These are phyloP conservation scores for Cicer cuneatum DNA, from an alignment of 306 rosid species.

Conservation along the genomic window DNA sequence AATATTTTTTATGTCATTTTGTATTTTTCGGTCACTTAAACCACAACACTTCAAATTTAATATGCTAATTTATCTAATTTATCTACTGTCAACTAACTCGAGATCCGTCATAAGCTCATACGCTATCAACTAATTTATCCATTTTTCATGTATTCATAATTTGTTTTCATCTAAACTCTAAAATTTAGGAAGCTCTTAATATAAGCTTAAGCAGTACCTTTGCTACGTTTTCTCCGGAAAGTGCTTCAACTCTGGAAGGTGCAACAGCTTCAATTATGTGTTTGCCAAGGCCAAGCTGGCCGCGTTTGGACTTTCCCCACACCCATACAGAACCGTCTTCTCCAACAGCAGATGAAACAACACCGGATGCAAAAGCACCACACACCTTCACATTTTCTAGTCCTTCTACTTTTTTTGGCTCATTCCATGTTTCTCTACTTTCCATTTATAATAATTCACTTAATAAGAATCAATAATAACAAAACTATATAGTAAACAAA, in stretches of 20 bases:
- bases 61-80: too few relatives aligned
- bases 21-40: too few relatives aligned
- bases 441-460: background rate
- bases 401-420: conserved; percentile 65
- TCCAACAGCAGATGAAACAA: conserved; percentile 78
- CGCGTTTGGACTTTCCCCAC: conserved; percentile 91
- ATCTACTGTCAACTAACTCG: too few relatives aligned
- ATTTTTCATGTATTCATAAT: too few relatives aligned
- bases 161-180: too few relatives aligned
- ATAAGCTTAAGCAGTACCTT: conserved; percentile 61
- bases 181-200: background rate
- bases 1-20: too few relatives aligned
- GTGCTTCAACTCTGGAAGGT: conserved; percentile 72
- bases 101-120: too few relatives aligned
- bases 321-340: conserved; percentile 88
- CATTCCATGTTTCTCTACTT: conserved; percentile 77
- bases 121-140: too few relatives aligned
- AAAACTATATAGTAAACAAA: background rate
- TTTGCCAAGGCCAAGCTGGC: conserved; percentile 90
- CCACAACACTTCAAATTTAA: too few relatives aligned
- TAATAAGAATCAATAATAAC: background rate
- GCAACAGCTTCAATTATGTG: conserved; percentile 56
- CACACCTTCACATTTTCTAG: conserved; percentile 63
- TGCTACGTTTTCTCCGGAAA: conserved; percentile 64
- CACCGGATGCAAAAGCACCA: conserved; percentile 85